Base-by-base conservation (phyloP, 2,329 filamentous ascomycete genomes). In the Colletotrichum sp. region DNA sequence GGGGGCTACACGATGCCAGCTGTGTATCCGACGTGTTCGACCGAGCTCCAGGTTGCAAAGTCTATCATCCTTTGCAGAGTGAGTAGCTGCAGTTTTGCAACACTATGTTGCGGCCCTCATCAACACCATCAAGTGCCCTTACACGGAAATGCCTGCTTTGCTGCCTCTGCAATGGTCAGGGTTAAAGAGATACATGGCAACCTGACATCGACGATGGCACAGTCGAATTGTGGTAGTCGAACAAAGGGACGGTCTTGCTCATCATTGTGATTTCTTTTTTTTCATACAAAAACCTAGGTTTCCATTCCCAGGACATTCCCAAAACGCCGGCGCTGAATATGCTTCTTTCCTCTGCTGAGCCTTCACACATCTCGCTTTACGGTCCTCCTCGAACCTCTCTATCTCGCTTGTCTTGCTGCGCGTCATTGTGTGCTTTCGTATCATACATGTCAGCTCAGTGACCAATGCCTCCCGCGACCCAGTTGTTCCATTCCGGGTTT, bases 401-500 rank as follows among this genome's bases (percentile, higher is more conserved):
- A 30, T 24, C 18, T n/a, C n/a, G n/a, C n/a, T 13, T 52, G 10
- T 26, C 9, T 74, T 30, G 38, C 58, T 38, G 28, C 21, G 38
- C 43, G 30, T 72, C 58, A 32, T 62, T 63, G 24, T 73, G 52
- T 43, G 26, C 30, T 21, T 52, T 52, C 43, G 43, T 52, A 52
- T 32, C n/a, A 30, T 32, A 65, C 12, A 61, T 38, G 28, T 43
- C n/a, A 28, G 28, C 16, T 83, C 78, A 86, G 85, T 92, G 91
- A 4, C 91, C 94, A 48, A 95, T 87, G 2, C 92, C 94, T 10
- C 94, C 87, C n/a, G 84, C 87, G 59, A 81, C 83, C 87, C 94
- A 96, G 77, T 93, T 90, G 74, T 88, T 88, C 82, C 93, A 94
- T 52, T 92, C 91, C 3, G 92, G 92, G 81, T 95, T 92, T 7